phyloP scores from a whole-genome alignment of 768 basidiomycete genomes.

The Piloderma croceum region DNA sequence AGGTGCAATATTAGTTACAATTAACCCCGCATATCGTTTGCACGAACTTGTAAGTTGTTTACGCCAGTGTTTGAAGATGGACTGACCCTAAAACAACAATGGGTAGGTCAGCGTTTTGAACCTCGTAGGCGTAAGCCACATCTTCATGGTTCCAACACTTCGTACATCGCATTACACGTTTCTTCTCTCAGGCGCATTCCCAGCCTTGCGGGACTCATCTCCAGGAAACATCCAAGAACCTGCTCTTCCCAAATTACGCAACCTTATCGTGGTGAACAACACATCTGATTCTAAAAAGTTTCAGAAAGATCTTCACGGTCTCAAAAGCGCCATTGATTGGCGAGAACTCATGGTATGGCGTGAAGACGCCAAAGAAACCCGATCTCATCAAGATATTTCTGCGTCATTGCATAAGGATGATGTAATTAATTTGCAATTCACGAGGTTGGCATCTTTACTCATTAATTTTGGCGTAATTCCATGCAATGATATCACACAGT shows the following conservation, averaged over 20 bases:
- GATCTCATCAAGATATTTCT: slow-evolving; percentile 25
- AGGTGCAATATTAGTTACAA: slow-evolving; percentile 77
- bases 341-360: slow-evolving; percentile 68
- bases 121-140: slow-evolving; percentile 59
- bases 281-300: slow-evolving; percentile 27
- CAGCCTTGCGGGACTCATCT: slow-evolving; percentile 41
- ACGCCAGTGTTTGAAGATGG: background rate
- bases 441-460: slow-evolving; percentile 45
- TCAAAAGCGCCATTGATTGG: slow-evolving; percentile 61
- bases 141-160: slow-evolving; percentile 68
- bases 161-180: slow-evolving; percentile 60
- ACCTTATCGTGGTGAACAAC: slow-evolving; percentile 66
- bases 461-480: background rate
- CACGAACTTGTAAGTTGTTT: slow-evolving; percentile 59
- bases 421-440: slow-evolving; percentile 80
- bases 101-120: slow-evolving; percentile 54
- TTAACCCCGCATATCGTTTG: slow-evolving; percentile 76
- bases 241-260: slow-evolving; percentile 54
- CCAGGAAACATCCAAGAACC: slow-evolving; percentile 56
- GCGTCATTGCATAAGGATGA: slow-evolving; percentile 52
- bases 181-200: slow-evolving; percentile 53
- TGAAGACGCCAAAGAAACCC: slow-evolving; percentile 30
- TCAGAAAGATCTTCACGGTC: slow-evolving; percentile 30
- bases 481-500: slow-evolving; percentile 30
- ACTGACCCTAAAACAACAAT: background rate